Evolutionary conservation across 1,284 basidiomycete species (phyloP).

Genomic region (Polyporus tsugae): DNA sequence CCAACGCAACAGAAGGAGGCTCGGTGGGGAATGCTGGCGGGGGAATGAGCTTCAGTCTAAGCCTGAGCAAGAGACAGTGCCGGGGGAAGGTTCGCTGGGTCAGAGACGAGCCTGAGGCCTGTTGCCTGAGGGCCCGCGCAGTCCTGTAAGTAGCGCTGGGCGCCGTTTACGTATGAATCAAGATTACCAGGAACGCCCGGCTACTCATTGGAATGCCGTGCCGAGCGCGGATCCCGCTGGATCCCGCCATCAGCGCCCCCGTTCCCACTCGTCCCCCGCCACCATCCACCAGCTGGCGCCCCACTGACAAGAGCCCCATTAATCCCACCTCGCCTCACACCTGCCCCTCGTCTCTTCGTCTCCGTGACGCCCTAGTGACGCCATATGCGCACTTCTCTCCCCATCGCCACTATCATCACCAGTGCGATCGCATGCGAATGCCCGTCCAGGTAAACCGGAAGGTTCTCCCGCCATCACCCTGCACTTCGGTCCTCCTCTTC

Average conservation of each 20-base stretch:
- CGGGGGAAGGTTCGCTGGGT: background rate
- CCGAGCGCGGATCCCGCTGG: background rate
- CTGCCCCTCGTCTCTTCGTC: too few relatives aligned
- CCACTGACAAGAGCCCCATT: background rate
- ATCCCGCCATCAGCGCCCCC: background rate
- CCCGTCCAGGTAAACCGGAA: too few relatives aligned
- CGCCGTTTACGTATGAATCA: background rate
- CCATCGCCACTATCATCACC: too few relatives aligned
- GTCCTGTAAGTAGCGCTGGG: background rate
- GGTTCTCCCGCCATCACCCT: background rate
- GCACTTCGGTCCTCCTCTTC: background rate
- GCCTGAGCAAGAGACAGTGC: background rate
- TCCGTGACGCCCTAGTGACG: too few relatives aligned
- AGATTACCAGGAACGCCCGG: background rate
- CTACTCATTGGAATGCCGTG: background rate
- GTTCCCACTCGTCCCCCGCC: background rate
- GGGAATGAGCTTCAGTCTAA: background rate
- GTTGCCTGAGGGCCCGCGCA: too few relatives aligned
- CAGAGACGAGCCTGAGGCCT: too few relatives aligned
- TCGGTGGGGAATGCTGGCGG: background rate
- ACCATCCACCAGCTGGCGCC: background rate
- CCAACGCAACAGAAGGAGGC: background rate
- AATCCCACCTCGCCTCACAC: background rate
- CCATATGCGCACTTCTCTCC: too few relatives aligned
- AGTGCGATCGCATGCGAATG: background rate